Conservation (phyloP, 2,329 filamentous ascomycete genomes). For the Onygena corvina region DNA sequence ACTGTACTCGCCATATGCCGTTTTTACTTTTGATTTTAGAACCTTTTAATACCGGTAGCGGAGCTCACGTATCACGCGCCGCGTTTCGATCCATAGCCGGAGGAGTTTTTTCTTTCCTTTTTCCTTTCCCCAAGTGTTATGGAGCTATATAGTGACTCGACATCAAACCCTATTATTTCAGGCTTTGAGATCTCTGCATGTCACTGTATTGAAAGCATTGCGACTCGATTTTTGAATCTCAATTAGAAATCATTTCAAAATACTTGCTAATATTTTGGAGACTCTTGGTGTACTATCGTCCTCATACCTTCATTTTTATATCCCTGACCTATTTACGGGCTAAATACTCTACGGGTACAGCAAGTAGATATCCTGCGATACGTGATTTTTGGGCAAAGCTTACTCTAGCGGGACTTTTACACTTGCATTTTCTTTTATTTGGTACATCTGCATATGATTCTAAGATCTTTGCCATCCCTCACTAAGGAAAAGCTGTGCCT, state of each 20-base stretch:
- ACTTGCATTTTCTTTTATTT: too few relatives aligned
- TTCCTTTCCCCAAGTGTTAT: not conserved
- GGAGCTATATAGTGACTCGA: not conserved
- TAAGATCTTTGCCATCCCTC: too few relatives aligned
- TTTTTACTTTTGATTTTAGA: not conserved
- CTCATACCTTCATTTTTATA: not conserved
- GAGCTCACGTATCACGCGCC: not conserved
- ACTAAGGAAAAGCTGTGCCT: too few relatives aligned
- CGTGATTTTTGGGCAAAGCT: too few relatives aligned
- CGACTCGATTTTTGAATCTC: not conserved
- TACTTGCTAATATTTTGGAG: not conserved
- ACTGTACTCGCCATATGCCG: not conserved
- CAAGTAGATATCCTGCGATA: too few relatives aligned
- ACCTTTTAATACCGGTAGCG: not conserved
- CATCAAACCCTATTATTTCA: not conserved
- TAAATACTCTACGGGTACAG: not conserved
- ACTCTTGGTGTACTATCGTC: not conserved
- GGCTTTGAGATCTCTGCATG: not conserved
- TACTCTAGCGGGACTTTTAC: too few relatives aligned
- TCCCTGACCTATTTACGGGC: not conserved
- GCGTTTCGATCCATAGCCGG: constrained; percentile 3
- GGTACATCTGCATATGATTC: too few relatives aligned
- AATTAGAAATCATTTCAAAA: not conserved
- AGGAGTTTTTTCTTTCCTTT: constrained; percentile 1
- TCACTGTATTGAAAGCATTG: not conserved